Evolutionary conservation across 2,329 filamentous ascomycete species (phyloP), one percentile per base, ranked within the genome.

Genomic region (Paraconiothyrium sp.): DNA sequence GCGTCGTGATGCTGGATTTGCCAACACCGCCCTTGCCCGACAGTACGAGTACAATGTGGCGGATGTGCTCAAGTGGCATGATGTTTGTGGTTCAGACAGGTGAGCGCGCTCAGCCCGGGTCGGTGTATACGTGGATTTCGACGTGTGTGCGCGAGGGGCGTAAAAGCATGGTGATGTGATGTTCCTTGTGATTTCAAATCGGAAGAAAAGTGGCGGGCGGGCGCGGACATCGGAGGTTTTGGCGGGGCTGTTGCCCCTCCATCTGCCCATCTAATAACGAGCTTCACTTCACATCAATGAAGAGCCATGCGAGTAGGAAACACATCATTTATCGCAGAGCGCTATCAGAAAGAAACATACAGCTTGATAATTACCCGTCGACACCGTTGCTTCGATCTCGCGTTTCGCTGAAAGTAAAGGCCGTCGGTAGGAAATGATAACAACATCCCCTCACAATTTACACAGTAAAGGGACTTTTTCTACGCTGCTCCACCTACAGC

Each of bases 11-110:
- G 56, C 93, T 97, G 47, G 94, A 98, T 84, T 99, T 99, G 61
- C 95, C 95, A 22, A 99, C 95, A 70, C 95, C 95, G 74, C 95
- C 95, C 86, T 99, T 99, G 71, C 95, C 95, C 13, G 95, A 98
- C 51, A 99, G 90, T 65, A 92, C 91, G 70, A 95, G 86, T 67
- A 93, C 84, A 65, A 95, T 90, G 75, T 94, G 89, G 72, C 92
- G 90, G 72, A 94, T 86, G 69, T 90, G 89, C 57, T 86, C 79
- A 32, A 92, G 84, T 63, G 89, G 90, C 88, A 91, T 91, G 34
- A 69, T 79, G 60, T 58, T 24, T 16, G 24, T 4, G 34, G 16
- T 20, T 27, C 27, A 8, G 11, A n/a, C 22, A 39, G 52, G 10
- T 7, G 49, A 39, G 44, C 8, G 27, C n/a, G n/a, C n/a, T 74